These are phyloP conservation scores for Malassezia arunalokei DNA, from an alignment of 1,284 basidiomycete species.

Conservation along the genomic window DNA sequence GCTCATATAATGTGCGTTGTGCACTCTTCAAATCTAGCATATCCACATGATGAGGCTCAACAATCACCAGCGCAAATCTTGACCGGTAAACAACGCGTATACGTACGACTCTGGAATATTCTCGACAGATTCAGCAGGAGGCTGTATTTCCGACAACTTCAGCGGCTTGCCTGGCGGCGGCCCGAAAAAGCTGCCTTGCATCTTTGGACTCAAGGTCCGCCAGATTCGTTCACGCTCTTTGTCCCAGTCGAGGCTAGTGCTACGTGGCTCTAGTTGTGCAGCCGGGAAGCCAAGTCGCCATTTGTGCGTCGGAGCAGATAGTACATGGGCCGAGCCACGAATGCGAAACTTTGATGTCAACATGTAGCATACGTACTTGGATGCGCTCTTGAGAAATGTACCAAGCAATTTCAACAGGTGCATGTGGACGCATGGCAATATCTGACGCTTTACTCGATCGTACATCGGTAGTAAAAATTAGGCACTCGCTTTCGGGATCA, in stretches of 20 bases:
- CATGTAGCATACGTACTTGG: neutral
- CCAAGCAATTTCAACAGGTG: slow-evolving; percentile 12
- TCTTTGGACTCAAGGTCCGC: neutral
- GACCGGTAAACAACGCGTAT: neutral
- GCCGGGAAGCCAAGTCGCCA: neutral
- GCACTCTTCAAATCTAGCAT: neutral
- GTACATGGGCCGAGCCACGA: neutral
- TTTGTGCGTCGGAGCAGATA: neutral
- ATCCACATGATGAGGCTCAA: slow-evolving; percentile 11
- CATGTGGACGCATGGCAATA: neutral
- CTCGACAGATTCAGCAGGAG: no score
- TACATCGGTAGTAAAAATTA: slow-evolving; percentile 9
- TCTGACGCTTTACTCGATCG: slow-evolving; percentile 6
- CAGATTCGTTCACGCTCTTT: slow-evolving; percentile 8
- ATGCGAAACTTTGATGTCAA: slow-evolving; percentile 10
- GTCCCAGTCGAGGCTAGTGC: neutral
- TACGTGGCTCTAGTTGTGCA: neutral
- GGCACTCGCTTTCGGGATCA: neutral
- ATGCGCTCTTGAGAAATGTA: slow-evolving; percentile 1
- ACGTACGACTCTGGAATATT: neutral
- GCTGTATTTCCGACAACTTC: neutral
- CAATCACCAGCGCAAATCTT: slow-evolving; percentile 10
- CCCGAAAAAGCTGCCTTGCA: slow-evolving; percentile 4
- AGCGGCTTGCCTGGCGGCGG: slow-evolving; percentile 1
- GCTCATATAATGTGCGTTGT: neutral